Percentiles rank a stretch among this genome's conserved stretches.
phyloP scores from a whole-genome alignment of 2,329 filamentous ascomycete genomes.

The Orbilia blumenaviensis region DNA sequence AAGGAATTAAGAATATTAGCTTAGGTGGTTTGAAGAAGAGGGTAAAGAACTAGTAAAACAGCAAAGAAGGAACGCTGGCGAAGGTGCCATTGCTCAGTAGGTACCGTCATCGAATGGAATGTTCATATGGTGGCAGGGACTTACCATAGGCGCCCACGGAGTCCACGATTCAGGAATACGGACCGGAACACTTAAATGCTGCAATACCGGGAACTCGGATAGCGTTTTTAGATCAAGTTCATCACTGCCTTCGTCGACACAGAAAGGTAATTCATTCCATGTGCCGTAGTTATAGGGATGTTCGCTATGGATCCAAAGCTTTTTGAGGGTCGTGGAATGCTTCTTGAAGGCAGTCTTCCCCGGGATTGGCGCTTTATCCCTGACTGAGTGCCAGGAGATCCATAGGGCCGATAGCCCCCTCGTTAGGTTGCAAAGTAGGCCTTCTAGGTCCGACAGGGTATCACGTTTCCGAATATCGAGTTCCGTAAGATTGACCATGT shows the following conservation, averaged over 20 bases:
- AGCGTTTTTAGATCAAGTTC: not conserved
- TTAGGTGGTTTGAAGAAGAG: too few species aligned
- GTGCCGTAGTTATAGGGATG: too few species aligned
- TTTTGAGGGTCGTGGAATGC: not conserved
- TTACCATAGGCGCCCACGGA: not conserved
- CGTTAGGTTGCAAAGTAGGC: not conserved
- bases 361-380: not conserved
- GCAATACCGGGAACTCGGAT: not conserved
- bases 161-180: not conserved
- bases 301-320: not conserved
- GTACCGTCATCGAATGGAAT: too few species aligned
- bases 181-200: not conserved
- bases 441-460: not conserved
- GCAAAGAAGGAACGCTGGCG: too few species aligned
- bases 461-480: not conserved
- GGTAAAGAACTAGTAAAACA: too few species aligned
- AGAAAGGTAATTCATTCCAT: not conserved
- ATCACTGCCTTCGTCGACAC: not conserved
- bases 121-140: not conserved
- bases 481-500: not conserved
- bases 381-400: not conserved
- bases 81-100: too few species aligned
- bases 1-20: not conserved
- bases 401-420: not conserved
- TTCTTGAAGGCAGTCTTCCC: not conserved